Percentiles rank a stretch among this genome's conserved stretches.
Conservation (phyloP, 139 green algal genomes). For the Diplosphaera chodatii region DNA sequence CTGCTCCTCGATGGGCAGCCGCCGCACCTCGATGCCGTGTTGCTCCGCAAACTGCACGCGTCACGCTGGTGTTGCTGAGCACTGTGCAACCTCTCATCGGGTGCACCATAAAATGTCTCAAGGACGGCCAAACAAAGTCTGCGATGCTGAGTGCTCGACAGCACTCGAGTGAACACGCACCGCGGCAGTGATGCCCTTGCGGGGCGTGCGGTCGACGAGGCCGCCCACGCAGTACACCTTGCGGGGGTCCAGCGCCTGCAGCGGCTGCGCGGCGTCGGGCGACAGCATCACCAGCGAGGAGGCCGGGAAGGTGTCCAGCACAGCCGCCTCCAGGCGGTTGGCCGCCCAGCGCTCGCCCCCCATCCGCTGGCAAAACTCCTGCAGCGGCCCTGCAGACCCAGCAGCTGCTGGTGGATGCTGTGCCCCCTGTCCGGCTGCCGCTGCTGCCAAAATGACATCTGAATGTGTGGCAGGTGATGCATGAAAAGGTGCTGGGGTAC, state of each 20-base stretch:
- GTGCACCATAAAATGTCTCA: too few relatives aligned
- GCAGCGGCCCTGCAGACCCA: background rate
- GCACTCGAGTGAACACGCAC: too few relatives aligned
- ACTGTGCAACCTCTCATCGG: too few relatives aligned
- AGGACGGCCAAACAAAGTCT: too few relatives aligned
- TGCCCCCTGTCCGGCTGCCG: too few relatives aligned
- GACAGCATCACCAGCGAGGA: conserved; percentile 41
- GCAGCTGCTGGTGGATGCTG: too few relatives aligned
- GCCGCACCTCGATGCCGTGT: background rate
- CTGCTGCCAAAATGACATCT: too few relatives aligned
- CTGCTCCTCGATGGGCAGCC: background rate
- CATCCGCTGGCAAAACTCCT: background rate
- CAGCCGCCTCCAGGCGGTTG: background rate
- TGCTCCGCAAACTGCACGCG: background rate
- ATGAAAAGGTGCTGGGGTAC: too few relatives aligned
- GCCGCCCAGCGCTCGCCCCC: conserved; percentile 11
- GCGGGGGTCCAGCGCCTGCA: conserved; percentile 27
- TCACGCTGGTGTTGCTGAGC: too few relatives aligned
- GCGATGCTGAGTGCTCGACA: too few relatives aligned
- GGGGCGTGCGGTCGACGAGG: conserved; percentile 36
- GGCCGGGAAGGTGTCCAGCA: conserved; percentile 1
- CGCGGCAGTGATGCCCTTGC: background rate
- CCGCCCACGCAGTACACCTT: conserved; percentile 53
- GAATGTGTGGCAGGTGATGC: too few relatives aligned
- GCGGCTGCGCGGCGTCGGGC: conserved; percentile 25